These are phyloP conservation scores for Saprolegnia parasitica DNA, from an alignment of 352 stramenopile genomes.

Conservation along the genomic window DNA sequence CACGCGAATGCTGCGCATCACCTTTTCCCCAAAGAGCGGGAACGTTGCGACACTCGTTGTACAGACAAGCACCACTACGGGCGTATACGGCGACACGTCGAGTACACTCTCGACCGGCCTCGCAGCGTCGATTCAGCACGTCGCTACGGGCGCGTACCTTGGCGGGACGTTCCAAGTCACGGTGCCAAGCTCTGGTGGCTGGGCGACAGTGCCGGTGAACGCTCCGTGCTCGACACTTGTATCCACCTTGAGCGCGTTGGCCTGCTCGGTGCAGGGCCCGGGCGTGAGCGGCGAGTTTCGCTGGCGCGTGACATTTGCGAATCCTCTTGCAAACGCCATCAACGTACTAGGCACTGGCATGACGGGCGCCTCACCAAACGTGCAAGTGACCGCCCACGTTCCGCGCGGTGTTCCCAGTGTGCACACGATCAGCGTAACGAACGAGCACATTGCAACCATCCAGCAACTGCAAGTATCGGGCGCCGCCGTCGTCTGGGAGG, in stretches of 20 bases:
- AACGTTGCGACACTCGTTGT: constrained; percentile 31
- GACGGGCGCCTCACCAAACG: constrained; percentile 21
- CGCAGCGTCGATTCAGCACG: constrained; percentile 2
- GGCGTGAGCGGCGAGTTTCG: constrained; percentile 36
- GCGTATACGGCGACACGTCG: constrained; percentile 31
- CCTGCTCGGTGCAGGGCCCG: constrained; percentile 31
- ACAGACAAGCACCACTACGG: constrained; percentile 12
- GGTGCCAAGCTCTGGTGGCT: constrained; percentile 28
- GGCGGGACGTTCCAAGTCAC: constrained; percentile 35
- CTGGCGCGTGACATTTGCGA: constrained; percentile 34
- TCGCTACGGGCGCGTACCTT: constrained; percentile 31
- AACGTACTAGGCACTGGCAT: constrained; percentile 29
- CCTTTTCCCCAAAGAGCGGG: constrained; percentile 34
- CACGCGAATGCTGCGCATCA: constrained; percentile 30
- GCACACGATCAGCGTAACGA: constrained; percentile 32
- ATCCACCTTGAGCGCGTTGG: constrained; percentile 26
- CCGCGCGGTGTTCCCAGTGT: constrained; percentile 27
- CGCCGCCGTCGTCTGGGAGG: constrained; percentile 21
- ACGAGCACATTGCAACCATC: constrained; percentile 32
- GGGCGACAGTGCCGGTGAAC: constrained; percentile 14
- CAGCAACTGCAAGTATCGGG: constrained; percentile 30
- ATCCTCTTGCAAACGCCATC: constrained; percentile 21
- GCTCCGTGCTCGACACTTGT: constrained; percentile 29
- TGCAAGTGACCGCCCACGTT: constrained; percentile 11
- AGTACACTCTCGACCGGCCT: constrained; percentile 36